Evolutionary conservation across 495 filamentous ascomycete species (phyloP), one percentile per base, ranked within the genome.

Genomic region (Apiosordaria backusii): DNA sequence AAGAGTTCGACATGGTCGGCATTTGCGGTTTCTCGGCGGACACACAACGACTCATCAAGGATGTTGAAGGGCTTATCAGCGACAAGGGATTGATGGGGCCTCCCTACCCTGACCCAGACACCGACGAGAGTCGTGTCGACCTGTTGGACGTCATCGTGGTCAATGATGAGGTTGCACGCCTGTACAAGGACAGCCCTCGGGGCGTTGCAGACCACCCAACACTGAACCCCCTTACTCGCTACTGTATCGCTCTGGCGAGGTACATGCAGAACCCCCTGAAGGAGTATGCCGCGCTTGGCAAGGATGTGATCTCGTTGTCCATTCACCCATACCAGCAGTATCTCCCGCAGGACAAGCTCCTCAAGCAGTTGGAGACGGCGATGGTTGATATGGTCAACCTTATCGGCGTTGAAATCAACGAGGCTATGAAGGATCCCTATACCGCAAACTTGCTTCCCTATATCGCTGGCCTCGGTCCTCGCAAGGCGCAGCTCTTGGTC

Each of bases 351-450:
- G 94, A 97, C 2, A 90, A 96, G 75, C 81, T 98, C 4, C 76
- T 90, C 57, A 92, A 90, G 74, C 85, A 92, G 63, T 84, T 99
- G 22, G 95, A 98, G 70, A 95, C 91, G 1, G 92, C 93, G 21
- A 89, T 99, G 85, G 93, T 98, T 4, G 96, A 99, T 72, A 97
- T 96, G 87, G 95, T 99, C 70, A 99, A 99, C 75, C 84, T 99
- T 10, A 90, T 92, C 63, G 95, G 95, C 66, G 93, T 99, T 22
- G 90, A 97, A 68, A 87, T 98, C 72, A 97, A 97, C 71, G 93
- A 97, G 62, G 93, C 95, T 10, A 87, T 96, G 35, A 82, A 79
- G 24, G 90, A 97, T 71, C 72, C 84, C 1, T 90, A 92, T 71
- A 89, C 89, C 4, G 92, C 92, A 29, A 93, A 92, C 67, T 84